Evolutionary conservation across 306 rosid species (phyloP), one percentile per base, ranked within the genome.

Genomic region (Dryas alaskensis): DNA sequence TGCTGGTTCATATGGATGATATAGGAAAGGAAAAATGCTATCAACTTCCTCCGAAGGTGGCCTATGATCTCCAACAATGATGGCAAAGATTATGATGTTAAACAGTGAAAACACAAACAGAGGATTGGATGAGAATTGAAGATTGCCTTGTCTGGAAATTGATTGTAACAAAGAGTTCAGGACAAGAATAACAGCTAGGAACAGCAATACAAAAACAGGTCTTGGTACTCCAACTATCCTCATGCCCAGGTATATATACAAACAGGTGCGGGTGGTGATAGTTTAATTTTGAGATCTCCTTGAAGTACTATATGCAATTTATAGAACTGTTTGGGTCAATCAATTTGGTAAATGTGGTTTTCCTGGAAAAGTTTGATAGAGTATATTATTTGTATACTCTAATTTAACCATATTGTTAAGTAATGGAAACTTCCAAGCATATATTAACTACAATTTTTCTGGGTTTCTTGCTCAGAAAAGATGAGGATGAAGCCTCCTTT

Each of bases 71-170:
- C 58, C 72, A 63, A 71, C 44, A 51, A 78, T 58, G 55, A 87
- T 64, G 72, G 73, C 59, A 4, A 78, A 2, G 22, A 84, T 31
- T 64, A 84, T 53, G 60, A 75, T 51, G 85, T 81, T 79, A 63
- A 80, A 71, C 31, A 79, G 39, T 47, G 72, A 71, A 73, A 79
- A 84, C 73, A 69, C 77, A 19, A 77, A 61, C 22, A 78, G 68
- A 55, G 84, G 76, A 37, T 76, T 73, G 5, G 11, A 58, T 10
- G 70, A 22, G 63, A 82, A 79, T 17, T 68, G 53, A 42, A 46
- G 45, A 65, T 49, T 7, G 3, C 0, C 5, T 48, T 67, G 13
- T 22, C 31, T 40, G 0, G 55, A 52, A 63, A 46, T 69, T 45
- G 80, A 73, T 49, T 78, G 60, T 52, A 31, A 37, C 40, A 73